Evolutionary conservation across 2,329 filamentous ascomycete species (phyloP), one percentile per base, ranked within the genome.

Genomic region (Colletotrichum spinosum): DNA sequence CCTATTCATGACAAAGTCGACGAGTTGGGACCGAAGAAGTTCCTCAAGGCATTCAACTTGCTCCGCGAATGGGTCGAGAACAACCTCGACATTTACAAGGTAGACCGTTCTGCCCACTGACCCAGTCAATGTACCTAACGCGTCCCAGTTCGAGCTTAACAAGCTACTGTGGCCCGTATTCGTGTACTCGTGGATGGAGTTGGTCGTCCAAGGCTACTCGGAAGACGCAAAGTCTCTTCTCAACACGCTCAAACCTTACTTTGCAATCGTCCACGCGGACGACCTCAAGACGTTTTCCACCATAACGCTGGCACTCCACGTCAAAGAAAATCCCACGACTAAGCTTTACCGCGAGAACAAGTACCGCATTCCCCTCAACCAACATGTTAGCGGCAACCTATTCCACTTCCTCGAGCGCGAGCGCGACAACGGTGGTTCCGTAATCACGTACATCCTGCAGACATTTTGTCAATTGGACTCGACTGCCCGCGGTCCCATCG

Each of bases 161-260:
- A 94, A 97, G 70, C 83, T 98, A 4, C 81, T 97, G 13, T 99
- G 96, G 94, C 96, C 96, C 0, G 81, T 97, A 1, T 98, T 97
- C 73, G 92, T 98, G 55, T 97, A 99, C 78, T 96, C 93, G 0
- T 97, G 92, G 74, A 83, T 99, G 34, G 90, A 93, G 62, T 86
- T 98, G 60, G 86, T 97, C 35, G 84, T 84, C 39, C 88, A 93
- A 65, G 89, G 88, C 68, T 94, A 91, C 70, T 81, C 86, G 2
- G 86, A 87, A 44, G 93, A 97, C 64, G 89, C 90, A 12, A 89
- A 92, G 69, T 81, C 85, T 2, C 95, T 97, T 73, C 89, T 97
- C 67, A 85, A 87, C 35, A 83, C 86, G 5, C 89, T 92, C 72
- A 89, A 88, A 59, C 73, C 77, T 2, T 77, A 89, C 58, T 98